Conservation (phyloP, 2,329 filamentous ascomycete species). For the Pseudogymnoascus sp. region DNA sequence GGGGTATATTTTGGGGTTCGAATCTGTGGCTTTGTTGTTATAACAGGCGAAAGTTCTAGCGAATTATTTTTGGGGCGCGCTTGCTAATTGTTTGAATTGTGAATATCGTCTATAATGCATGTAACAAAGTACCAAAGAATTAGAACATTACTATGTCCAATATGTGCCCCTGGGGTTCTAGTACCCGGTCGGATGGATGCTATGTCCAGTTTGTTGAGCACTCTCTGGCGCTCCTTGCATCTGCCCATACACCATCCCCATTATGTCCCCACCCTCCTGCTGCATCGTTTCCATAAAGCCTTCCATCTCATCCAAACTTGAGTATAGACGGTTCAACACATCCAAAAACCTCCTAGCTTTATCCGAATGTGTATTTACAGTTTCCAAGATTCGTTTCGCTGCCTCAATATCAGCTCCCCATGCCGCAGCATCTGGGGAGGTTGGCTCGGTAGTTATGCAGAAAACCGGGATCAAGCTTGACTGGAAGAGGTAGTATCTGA, state of each 20-base stretch:
- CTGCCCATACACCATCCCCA: conserved; percentile 3
- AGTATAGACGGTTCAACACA: background rate
- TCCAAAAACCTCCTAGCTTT: conserved; percentile 4
- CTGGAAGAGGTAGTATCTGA: conserved; percentile 31
- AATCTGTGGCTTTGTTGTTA: background rate
- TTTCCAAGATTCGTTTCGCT: conserved; percentile 5
- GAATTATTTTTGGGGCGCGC: background rate
- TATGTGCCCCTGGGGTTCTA: background rate
- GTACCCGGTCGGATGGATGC: background rate
- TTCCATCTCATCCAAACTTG: conserved; percentile 2
- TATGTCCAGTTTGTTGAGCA: conserved; percentile 2
- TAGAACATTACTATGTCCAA: background rate
- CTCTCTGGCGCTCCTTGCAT: conserved; percentile 3
- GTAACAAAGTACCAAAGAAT: background rate
- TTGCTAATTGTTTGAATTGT: background rate
- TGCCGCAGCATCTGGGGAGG: background rate
- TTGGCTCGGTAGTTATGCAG: conserved; percentile 12
- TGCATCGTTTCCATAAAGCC: conserved; percentile 5
- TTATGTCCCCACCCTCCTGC: background rate
- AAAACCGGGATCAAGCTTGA: conserved; percentile 28
- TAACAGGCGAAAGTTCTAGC: background rate
- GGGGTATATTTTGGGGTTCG: background rate
- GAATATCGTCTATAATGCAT: conserved; percentile 2
- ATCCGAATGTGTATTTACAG: conserved; percentile 1
- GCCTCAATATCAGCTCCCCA: conserved; percentile 8